phyloP scores from a whole-genome alignment of 108 stramenopile species.

The Conticribra guillardii region DNA sequence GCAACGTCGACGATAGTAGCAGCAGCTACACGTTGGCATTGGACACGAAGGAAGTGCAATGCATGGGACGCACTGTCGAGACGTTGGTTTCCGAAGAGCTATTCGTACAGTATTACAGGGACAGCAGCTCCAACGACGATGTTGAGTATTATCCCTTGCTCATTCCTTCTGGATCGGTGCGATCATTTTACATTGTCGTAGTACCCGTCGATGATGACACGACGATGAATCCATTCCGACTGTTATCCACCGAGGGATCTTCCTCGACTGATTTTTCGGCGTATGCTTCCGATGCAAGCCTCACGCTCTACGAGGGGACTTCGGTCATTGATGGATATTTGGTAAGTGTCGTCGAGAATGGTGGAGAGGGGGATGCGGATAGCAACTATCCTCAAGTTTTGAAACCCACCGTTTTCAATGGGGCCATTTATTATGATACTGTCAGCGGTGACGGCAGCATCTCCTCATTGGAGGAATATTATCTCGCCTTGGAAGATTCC shows the following conservation, averaged over 20 bases:
- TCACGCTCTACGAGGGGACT: constrained; percentile 10
- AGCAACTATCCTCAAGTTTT: constrained; percentile 11
- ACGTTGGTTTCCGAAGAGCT: constrained; percentile 13
- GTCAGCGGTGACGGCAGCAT: constrained; percentile 2
- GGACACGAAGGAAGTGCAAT: constrained; percentile 12
- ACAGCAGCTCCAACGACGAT: neutral
- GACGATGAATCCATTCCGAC: constrained; percentile 1
- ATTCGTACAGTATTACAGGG: constrained; percentile 14
- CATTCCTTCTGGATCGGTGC: neutral
- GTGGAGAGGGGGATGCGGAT: constrained; percentile 2
- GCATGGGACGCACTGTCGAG: constrained; percentile 18
- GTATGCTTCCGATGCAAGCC: constrained; percentile 3
- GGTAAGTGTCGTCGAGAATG: constrained; percentile 12
- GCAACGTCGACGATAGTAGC: neutral
- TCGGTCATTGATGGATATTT: constrained; percentile 22
- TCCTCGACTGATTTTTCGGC: neutral
- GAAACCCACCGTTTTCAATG: constrained; percentile 29
- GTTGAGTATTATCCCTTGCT: constrained; percentile 3
- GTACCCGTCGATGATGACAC: constrained; percentile 6
- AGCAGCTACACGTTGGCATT: constrained; percentile 7
- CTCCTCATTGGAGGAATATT: constrained; percentile 27
- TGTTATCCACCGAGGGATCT: constrained; percentile 7
- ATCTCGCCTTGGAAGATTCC: constrained; percentile 24
- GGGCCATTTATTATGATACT: constrained; percentile 35
- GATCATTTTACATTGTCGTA: constrained; percentile 15